Base-by-base conservation (phyloP, 495 filamentous ascomycete species). In the Trichoderma gamsii region DNA sequence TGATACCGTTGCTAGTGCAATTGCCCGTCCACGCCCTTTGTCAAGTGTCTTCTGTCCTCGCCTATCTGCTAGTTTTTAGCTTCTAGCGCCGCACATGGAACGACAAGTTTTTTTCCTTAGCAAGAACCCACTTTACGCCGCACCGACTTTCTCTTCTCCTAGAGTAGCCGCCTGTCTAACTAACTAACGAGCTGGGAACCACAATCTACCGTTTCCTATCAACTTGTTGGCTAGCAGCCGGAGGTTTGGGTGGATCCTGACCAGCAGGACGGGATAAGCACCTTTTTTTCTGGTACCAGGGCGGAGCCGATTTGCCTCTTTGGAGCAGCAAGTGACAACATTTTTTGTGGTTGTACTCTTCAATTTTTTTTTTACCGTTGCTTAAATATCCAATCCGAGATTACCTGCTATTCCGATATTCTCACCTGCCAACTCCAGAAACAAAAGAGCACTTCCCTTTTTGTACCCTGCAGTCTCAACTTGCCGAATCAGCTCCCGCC, bases 111-210 rank as follows among this genome's bases (percentile, higher is more conserved):
- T 4, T 25, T 23, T 29, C 23, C 56, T 25, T 11, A 6, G 16
- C 21, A 18, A 8, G 56, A 61, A 18, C 56, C 56, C 56, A 61
- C 56, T 32, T 18, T 61, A 61, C 56, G 56, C 56, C 56, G 56
- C 16, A 25, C 27, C 56, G 25, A 61, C 13, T 27, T 29, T 29
- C 1, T 3, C 23, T 61, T 18, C 56, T 61, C 56, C 56, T 61
- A 35, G 56, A 61, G 56, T 61, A 61, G 56, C 56, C 56, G 56
- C 56, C 56, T 29, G 56, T 61, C 49, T 21, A 52, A 29, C 29
- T 29, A 29, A 29, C 29, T 29, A 29, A 29, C 29, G 29, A 29
- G 29, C 29, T 29, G 29, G 29, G 29, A 29, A 29, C 29, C 29
- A 29, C 29, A 29, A 29, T 29, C 29, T 29, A 29, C 29, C 29